Evolutionary conservation across 805 yeast species (phyloP).

Genomic region (Candida bentonensis): DNA sequence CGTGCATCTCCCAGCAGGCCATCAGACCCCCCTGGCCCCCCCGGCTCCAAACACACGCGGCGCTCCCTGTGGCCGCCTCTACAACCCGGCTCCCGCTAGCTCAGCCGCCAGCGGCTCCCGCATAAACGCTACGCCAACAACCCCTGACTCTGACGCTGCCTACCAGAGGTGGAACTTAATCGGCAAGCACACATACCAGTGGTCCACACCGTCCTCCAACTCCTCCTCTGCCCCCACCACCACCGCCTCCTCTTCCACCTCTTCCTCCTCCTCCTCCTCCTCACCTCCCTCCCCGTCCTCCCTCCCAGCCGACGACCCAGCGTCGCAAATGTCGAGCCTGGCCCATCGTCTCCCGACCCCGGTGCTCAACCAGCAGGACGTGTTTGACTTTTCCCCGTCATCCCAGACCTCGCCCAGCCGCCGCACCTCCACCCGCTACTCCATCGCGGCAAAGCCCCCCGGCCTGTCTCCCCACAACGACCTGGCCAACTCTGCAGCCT

Average conservation of each 20-base stretch:
- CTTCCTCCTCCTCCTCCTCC: neutral
- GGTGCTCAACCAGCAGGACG: slow-evolving; percentile 1
- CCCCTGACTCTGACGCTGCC: too few relatives aligned
- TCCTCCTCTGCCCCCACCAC: neutral
- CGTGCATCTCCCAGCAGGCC: too few relatives aligned
- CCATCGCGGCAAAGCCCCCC: neutral
- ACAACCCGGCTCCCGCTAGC: neutral
- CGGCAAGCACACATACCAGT: neutral
- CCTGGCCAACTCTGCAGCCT: neutral
- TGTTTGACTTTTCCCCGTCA: neutral
- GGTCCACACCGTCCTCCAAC: neutral
- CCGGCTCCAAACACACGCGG: too few relatives aligned
- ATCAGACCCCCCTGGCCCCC: neutral
- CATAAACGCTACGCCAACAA: too few relatives aligned
- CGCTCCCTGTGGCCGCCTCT: neutral
- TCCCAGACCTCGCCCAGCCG: neutral
- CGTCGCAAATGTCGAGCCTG: slow-evolving; percentile 1
- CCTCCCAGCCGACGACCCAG: neutral
- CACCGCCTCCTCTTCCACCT: neutral
- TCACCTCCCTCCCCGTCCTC: neutral
- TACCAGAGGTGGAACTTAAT: neutral
- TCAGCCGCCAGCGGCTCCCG: too few relatives aligned
- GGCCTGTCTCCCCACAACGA: neutral
- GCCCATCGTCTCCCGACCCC: neutral
- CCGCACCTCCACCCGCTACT: slow-evolving; percentile 1